Conservation (phyloP, 2,329 filamentous ascomycete genomes). For the Mollisia scopiformis region DNA sequence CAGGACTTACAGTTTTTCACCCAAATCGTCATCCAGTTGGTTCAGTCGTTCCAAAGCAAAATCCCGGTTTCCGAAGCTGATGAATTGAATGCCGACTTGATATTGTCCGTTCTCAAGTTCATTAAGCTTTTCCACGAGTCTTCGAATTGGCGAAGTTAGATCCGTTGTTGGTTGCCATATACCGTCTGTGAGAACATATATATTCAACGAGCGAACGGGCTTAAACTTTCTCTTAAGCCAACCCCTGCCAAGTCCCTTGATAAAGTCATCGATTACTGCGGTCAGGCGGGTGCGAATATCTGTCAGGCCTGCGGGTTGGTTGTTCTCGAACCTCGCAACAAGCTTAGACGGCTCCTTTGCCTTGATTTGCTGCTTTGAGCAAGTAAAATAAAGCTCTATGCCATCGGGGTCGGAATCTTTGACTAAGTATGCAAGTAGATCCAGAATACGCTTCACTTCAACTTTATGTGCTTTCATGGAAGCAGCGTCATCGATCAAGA, state of each 20-base stretch:
- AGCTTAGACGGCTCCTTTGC: constrained; percentile 7
- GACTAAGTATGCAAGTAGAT: constrained; percentile 15
- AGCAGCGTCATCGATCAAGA: constrained; percentile 17
- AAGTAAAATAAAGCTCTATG: constrained; percentile 18
- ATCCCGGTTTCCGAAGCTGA: constrained; percentile 21
- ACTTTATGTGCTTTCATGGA: constrained; percentile 15
- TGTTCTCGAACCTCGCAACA: constrained; percentile 19
- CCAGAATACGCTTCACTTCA: constrained; percentile 6
- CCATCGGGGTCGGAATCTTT: constrained; percentile 14
- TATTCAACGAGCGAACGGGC: constrained; percentile 5
- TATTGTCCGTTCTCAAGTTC: not conserved
- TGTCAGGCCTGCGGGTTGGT: not conserved
- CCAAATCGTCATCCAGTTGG: constrained; percentile 5
- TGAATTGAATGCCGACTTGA: constrained; percentile 28
- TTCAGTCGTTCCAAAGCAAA: constrained; percentile 5
- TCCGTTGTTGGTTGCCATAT: constrained; percentile 15
- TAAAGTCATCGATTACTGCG: not conserved
- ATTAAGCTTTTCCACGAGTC: constrained; percentile 5
- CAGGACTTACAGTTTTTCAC: too few species aligned
- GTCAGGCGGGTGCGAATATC: not conserved
- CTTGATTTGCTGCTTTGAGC: not conserved
- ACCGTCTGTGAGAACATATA: constrained; percentile 25
- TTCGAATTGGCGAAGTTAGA: not conserved
- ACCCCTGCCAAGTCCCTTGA: not conserved
- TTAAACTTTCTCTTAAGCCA: not conserved